Percentiles rank a stretch among this genome's conserved stretches.
Evolutionary conservation across 148 eudicot genomes (phyloP).

Genomic region (Vaccinium vitisidaea): DNA sequence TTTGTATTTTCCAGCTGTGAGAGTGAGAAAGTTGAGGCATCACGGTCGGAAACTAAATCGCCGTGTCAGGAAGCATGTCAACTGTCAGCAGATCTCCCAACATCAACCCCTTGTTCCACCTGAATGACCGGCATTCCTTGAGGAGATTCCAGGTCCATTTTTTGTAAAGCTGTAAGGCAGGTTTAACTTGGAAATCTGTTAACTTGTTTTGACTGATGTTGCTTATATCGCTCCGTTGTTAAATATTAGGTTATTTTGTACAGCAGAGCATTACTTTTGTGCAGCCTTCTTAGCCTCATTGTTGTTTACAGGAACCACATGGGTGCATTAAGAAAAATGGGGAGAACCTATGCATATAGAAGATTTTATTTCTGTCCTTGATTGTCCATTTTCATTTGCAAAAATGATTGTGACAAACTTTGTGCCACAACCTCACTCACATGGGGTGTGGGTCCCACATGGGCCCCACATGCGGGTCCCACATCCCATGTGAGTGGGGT

Average conservation of each 20-base stretch:
- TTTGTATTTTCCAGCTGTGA: not conserved
- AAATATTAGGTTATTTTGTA: not conserved
- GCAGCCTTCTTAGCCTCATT: not conserved
- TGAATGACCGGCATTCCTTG: not conserved
- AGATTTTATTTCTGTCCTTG: not conserved
- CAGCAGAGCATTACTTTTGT: not conserved
- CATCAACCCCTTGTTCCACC: not conserved
- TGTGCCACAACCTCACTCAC: too few species aligned
- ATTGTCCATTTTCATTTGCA: too few species aligned
- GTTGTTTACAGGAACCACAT: not conserved
- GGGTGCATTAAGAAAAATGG: not conserved
- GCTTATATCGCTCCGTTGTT: not conserved
- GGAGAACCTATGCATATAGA: not conserved
- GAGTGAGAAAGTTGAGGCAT: too few species aligned
- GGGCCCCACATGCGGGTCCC: too few species aligned
- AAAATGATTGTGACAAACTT: too few species aligned
- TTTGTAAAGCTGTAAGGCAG: not conserved
- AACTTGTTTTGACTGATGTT: not conserved
- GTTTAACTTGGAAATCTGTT: not conserved
- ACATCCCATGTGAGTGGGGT: too few species aligned
- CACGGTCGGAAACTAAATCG: not conserved
- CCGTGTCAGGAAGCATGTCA: not conserved
- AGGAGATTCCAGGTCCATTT: not conserved
- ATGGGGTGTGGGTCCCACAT: too few species aligned
- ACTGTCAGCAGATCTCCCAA: not conserved